Percentiles rank a stretch among this genome's conserved stretches.
These are phyloP conservation scores for Scutellaria baicalensis DNA, from an alignment of 257 asterid genomes.

Conservation along the genomic window DNA sequence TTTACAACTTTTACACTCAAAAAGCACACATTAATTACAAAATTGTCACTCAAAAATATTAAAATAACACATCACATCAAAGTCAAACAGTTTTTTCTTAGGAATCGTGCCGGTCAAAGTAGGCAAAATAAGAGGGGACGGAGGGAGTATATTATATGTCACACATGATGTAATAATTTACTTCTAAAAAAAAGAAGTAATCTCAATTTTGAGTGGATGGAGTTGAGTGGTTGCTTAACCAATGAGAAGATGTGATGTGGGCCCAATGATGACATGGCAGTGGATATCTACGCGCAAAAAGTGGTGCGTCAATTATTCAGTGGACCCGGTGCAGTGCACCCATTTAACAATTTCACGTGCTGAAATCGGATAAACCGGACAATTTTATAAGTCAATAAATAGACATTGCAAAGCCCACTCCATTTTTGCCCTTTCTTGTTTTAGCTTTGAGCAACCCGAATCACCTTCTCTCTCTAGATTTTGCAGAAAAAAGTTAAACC, in stretches of 20 bases:
- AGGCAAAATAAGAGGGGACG: too few relatives aligned
- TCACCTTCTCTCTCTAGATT: neutral
- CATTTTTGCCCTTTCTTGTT: neutral
- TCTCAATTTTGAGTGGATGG: neutral
- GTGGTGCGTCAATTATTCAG: neutral
- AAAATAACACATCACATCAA: too few relatives aligned
- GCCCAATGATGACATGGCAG: slow-evolving; percentile 7
- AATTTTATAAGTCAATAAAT: slow-evolving; percentile 6
- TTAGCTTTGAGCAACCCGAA: neutral
- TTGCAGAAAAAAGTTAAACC: neutral
- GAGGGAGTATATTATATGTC: too few relatives aligned
- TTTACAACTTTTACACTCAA: too few relatives aligned
- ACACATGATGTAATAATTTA: too few relatives aligned
- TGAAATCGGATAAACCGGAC: slow-evolving; percentile 7
- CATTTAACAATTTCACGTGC: slow-evolving; percentile 16
- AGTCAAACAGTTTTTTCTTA: too few relatives aligned
- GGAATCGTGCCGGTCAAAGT: too few relatives aligned
- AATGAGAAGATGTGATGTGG: slow-evolving; percentile 12
- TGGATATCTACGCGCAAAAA: slow-evolving; percentile 11
- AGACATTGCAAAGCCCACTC: neutral
- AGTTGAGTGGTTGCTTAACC: neutral
- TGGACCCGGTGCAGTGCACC: slow-evolving; percentile 10
- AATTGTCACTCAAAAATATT: too few relatives aligned
- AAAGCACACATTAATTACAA: too few relatives aligned
- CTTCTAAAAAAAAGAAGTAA: too few relatives aligned